phyloP scores from a whole-genome alignment of 345 rosid species.

The Acer campestre region DNA sequence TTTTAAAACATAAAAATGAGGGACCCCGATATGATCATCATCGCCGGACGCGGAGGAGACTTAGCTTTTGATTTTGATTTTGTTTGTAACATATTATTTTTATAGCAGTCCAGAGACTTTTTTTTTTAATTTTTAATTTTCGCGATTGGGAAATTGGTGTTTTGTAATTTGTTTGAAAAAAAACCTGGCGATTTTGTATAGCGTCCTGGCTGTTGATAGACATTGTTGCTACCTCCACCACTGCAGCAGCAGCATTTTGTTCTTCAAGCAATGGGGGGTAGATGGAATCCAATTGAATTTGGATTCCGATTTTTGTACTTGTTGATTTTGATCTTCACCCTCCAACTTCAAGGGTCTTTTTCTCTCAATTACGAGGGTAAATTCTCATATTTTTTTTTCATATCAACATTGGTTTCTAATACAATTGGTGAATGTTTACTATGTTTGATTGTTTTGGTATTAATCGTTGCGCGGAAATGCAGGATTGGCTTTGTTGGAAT shows the following conservation, averaged over 20 bases:
- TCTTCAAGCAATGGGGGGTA: slow-evolving; percentile 64
- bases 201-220: slow-evolving; percentile 40
- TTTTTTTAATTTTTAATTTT: not conserved
- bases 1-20: slow-evolving; percentile 47
- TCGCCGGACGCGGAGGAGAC: slow-evolving; percentile 23
- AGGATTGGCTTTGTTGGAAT: slow-evolving; percentile 72
- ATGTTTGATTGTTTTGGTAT: slow-evolving; percentile 10
- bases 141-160: not conserved
- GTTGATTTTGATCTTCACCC: slow-evolving; percentile 46
- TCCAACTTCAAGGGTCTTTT: slow-evolving; percentile 47
- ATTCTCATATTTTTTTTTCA: not conserved
- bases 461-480: slow-evolving; percentile 31
- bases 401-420: not conserved
- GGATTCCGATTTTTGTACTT: slow-evolving; percentile 59
- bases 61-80: slow-evolving; percentile 31
- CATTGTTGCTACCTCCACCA: slow-evolving; percentile 42
- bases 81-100: slow-evolving; percentile 41
- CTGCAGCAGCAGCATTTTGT: slow-evolving; percentile 40
- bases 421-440: not conserved
- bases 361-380: slow-evolving; percentile 69
- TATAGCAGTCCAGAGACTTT: slow-evolving; percentile 14
- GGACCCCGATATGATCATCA: slow-evolving; percentile 51
- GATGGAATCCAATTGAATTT: slow-evolving; percentile 68
- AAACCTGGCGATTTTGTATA: slow-evolving; percentile 72
- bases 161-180: slow-evolving; percentile 21